A percentile compares a stretch with the other conserved stretches of the same genome.
Conservation (phyloP, 768 basidiomycete species). For the Guyanaporus albipodus region DNA sequence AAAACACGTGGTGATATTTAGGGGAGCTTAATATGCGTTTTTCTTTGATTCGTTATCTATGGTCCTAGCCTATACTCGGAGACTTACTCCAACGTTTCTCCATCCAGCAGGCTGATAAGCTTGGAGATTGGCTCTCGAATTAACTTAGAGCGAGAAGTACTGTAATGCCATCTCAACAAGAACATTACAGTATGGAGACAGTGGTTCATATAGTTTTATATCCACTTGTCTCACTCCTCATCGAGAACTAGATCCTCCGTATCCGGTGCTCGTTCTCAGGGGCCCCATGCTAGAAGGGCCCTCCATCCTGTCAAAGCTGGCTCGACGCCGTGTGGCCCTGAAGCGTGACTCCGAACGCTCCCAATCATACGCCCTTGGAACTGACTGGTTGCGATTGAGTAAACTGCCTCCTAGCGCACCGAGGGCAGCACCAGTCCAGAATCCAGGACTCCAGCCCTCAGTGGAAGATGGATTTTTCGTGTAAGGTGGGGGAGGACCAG, state of each 20-base stretch:
- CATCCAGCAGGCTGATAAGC: too few relatives aligned
- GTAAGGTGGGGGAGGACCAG: slow-evolving; percentile 57
- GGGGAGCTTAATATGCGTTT: slow-evolving; percentile 7
- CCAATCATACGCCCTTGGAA: slow-evolving; percentile 50
- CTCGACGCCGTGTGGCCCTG: slow-evolving; percentile 25
- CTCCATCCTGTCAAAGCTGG: slow-evolving; percentile 53
- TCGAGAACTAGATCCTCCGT: slow-evolving; percentile 72
- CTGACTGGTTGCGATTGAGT: slow-evolving; percentile 39
- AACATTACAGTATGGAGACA: not conserved
- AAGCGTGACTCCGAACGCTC: slow-evolving; percentile 42
- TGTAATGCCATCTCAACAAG: not conserved
- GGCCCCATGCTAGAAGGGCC: slow-evolving; percentile 65
- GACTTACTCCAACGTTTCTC: too few relatives aligned
- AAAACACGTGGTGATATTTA: slow-evolving; percentile 1
- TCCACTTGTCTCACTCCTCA: slow-evolving; percentile 31
- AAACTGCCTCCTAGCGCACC: slow-evolving; percentile 67
- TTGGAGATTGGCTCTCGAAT: too few relatives aligned
- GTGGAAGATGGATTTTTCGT: slow-evolving; percentile 34
- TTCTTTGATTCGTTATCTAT: slow-evolving; percentile 13
- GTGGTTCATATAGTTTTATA: not conserved
- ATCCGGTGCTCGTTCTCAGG: slow-evolving; percentile 74
- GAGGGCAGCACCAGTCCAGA: slow-evolving; percentile 78
- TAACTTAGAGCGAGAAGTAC: too few relatives aligned
- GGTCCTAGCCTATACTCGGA: too few relatives aligned
- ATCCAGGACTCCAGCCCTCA: slow-evolving; percentile 61